phyloP scores from a whole-genome alignment of 164 flowering plant genomes.

The Protea cynaroides region DNA sequence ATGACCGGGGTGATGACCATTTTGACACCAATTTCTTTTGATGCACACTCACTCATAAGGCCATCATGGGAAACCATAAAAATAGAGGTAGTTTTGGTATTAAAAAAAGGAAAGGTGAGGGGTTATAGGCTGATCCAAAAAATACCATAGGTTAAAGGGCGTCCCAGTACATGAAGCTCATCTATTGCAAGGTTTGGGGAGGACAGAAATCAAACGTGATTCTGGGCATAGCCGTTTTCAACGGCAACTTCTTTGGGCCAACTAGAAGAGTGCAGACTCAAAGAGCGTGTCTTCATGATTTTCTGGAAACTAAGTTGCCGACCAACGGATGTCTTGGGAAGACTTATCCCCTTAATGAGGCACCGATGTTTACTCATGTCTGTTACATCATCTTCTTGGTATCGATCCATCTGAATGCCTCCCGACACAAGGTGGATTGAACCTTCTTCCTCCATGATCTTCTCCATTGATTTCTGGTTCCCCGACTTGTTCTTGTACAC shows the following conservation, averaged over 20 bases:
- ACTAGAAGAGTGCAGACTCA: conserved; percentile 17
- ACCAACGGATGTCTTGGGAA: conserved; percentile 23
- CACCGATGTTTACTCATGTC: conserved; percentile 9
- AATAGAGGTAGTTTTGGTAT: too few relatives aligned
- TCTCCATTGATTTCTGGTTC: conserved; percentile 16
- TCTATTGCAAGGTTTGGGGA: too few relatives aligned
- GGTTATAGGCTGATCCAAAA: too few relatives aligned
- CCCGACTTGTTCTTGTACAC: conserved; percentile 16
- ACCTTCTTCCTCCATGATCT: conserved; percentile 26
- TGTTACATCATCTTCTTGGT: neutral
- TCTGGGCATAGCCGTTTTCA: too few relatives aligned
- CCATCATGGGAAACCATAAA: too few relatives aligned
- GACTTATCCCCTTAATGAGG: conserved; percentile 34
- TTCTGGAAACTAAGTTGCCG: conserved; percentile 24
- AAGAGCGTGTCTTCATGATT: conserved; percentile 28
- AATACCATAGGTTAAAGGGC: too few relatives aligned
- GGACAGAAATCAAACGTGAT: too few relatives aligned
- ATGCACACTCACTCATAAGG: too few relatives aligned
- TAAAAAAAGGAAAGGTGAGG: too few relatives aligned
- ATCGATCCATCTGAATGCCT: conserved; percentile 18
- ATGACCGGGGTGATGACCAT: too few relatives aligned
- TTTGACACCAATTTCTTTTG: too few relatives aligned
- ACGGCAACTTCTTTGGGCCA: neutral
- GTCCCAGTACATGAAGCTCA: too few relatives aligned
- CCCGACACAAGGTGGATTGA: conserved; percentile 19